Percentiles rank a stretch among this genome's conserved stretches.
phyloP scores from a whole-genome alignment of 192 early-diverging fungal species.

The Jimgerdemannia lactiflua region DNA sequence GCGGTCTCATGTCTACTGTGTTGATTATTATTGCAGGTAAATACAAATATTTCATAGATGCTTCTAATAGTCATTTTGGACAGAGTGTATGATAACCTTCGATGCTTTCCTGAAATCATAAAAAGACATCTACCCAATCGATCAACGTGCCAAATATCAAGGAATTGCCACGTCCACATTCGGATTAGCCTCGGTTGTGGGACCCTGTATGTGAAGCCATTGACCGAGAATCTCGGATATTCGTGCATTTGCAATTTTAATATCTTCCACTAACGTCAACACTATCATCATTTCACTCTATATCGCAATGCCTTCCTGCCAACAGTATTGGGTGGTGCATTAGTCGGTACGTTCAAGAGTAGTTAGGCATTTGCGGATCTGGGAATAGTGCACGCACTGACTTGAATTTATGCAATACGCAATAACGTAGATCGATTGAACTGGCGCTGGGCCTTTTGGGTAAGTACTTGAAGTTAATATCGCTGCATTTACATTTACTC shows the following conservation, averaged over 20 bases:
- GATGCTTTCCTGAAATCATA: neutral
- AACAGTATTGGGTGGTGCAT: slow-evolving; percentile 54
- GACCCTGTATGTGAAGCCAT: slow-evolving; percentile 39
- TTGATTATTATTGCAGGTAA: no score
- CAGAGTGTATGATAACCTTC: neutral
- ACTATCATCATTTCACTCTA: neutral
- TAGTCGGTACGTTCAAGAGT: slow-evolving; percentile 25
- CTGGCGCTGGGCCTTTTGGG: slow-evolving; percentile 76
- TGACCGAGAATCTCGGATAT: neutral
- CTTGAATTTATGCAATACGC: no score
- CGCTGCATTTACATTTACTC: slow-evolving; percentile 33
- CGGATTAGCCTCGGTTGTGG: slow-evolving; percentile 59
- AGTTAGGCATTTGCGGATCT: no score
- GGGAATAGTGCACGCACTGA: no score
- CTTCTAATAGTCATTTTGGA: neutral
- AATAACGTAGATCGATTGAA: slow-evolving; percentile 39
- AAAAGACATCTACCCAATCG: slow-evolving; percentile 62
- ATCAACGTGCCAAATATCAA: slow-evolving; percentile 64
- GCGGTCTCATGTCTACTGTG: no score
- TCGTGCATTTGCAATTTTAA: neutral
- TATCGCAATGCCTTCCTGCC: neutral
- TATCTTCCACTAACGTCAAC: no score
- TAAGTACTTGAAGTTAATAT: neutral
- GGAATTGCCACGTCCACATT: slow-evolving; percentile 56
- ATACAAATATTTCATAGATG: neutral